Evolutionary conservation across 305 asterid species (phyloP), one percentile per base, ranked within the genome.

Genomic region (Fraxinus baroniana): DNA sequence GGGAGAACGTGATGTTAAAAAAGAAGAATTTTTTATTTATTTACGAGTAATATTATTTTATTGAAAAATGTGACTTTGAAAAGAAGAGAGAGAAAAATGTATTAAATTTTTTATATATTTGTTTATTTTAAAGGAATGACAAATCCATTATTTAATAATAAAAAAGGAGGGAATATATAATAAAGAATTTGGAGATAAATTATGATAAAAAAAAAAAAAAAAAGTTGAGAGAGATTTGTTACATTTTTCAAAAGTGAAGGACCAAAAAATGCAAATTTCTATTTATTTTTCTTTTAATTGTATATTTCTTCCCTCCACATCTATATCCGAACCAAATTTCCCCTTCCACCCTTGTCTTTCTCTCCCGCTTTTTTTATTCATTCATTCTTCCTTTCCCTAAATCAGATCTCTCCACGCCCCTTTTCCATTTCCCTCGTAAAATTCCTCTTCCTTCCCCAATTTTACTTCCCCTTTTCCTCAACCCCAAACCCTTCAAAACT

Each of bases 391-490:
- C 86, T 85, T 88, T 85, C 83, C 89, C 84, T 81, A 74, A 85
- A 83, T 83, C 92, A 86, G 89, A 82, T 87, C 89, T 85, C 87
- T 46, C 66, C 57, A 39, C 70, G 82, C 73, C 84, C 90, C 90
- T 83, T 64, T 24, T 64, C 73, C 73, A 10, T 26, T 64, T 64
- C 73, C 73, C 35, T 64, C 35, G 35, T 64, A 64, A 64, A 64
- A 78, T 74, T 81, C 37, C 83, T 44, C n/a, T 86, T 81, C 81
- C 66, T 66, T 78, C 83, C 86, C 33, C 73, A 78, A 73, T 81
- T 80, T 82, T 49, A 26, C 79, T 22, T 30, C 18, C 32, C 35
- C 20, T 77, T 75, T 77, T 64, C 30, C 57, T 73, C 74, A 60
- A 1, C 35, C 20, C 20, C 32, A 7, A 49, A 82, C 30, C 57